Percentiles rank a stretch among this genome's conserved stretches.
These are phyloP conservation scores for Arctium lappa DNA, from an alignment of 129 eudicot genomes.

Conservation along the genomic window DNA sequence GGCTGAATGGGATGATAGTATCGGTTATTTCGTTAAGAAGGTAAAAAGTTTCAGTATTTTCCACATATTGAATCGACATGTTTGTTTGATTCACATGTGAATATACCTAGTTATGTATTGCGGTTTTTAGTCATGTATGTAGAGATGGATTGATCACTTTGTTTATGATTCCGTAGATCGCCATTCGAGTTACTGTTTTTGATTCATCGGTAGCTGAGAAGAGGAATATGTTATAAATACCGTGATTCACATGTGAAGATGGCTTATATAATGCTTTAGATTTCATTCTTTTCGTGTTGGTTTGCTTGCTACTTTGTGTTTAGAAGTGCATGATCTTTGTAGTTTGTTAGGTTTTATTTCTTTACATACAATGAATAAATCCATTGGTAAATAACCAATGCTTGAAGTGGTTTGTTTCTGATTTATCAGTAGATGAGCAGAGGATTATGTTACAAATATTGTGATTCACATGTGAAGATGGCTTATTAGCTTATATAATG, in stretches of 20 bases:
- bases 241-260: neutral
- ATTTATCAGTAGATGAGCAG: slow-evolving; percentile 1
- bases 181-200: neutral
- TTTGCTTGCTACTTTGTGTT: neutral
- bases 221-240: neutral
- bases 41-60: slow-evolving; percentile 26
- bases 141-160: neutral
- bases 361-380: neutral
- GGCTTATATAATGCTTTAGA: neutral
- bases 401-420: slow-evolving; percentile 39
- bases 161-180: neutral
- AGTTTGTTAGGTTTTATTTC: neutral
- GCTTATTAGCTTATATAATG: neutral
- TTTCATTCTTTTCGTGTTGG: neutral
- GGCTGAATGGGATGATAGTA: slow-evolving; percentile 55
- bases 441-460: neutral
- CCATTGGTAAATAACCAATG: neutral
- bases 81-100: neutral
- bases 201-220: neutral
- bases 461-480: neutral
- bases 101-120: neutral
- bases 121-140: neutral
- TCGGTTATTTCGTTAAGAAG: slow-evolving; percentile 69
- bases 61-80: neutral
- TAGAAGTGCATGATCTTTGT: neutral